Conservation (phyloP, 169 alveolate genomes). For the Plasmodium relictum region DNA sequence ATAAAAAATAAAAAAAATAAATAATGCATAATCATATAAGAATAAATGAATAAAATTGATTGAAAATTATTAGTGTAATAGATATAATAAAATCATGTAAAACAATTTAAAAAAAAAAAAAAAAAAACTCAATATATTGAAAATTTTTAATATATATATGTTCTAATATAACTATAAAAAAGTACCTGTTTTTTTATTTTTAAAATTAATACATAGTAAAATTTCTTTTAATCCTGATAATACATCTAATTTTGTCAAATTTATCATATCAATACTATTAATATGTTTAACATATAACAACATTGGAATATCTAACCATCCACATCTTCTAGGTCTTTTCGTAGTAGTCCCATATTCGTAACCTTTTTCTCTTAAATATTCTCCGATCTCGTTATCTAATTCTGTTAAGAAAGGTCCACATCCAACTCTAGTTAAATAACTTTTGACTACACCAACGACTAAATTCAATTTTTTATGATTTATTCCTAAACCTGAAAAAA, state of each 20-base stretch:
- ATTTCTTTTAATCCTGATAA: conserved; percentile 91
- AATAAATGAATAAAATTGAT: background rate
- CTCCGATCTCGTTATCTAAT: conserved; percentile 84
- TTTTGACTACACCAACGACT: conserved; percentile 92
- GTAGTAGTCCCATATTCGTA: conserved; percentile 97
- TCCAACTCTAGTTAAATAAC: conserved; percentile 98
- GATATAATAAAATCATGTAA: background rate
- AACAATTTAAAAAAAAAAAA: background rate
- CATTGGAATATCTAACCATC: conserved; percentile 96
- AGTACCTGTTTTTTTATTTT: conserved; percentile 80
- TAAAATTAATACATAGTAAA: conserved; percentile 88
- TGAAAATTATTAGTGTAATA: background rate
- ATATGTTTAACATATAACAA: conserved; percentile 82
- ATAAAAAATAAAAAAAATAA: background rate
- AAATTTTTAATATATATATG: background rate
- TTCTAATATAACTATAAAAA: background rate
- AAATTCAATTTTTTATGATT: conserved; percentile 77
- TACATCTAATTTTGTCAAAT: conserved; percentile 95
- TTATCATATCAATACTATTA: conserved; percentile 89
- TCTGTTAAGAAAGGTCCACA: conserved; percentile 98
- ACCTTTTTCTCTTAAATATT: conserved; percentile 90
- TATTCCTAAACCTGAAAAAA: conserved; percentile 83
- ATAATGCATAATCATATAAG: background rate
- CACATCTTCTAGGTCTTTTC: conserved; percentile 96
- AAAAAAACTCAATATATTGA: background rate